Evolutionary conservation across 257 asterid genomes (phyloP), one percentile per base, ranked within the genome.

Genomic region (Solanum sejunctum): DNA sequence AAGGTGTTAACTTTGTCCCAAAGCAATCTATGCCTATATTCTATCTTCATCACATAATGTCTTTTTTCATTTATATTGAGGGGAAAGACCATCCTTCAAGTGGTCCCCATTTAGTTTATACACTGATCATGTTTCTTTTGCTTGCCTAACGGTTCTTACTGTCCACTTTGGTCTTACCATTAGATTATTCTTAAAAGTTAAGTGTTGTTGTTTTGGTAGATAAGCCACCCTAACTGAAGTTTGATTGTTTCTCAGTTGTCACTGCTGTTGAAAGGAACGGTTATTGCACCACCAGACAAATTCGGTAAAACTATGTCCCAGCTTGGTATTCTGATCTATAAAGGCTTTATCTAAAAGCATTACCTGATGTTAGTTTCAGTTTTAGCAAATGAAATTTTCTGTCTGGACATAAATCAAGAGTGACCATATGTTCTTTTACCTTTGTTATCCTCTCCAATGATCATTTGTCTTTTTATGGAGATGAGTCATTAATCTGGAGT

Each of bases 261-360:
- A 80, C 95, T 96, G 89, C 92, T 94, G 89, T 88, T 96, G 94
- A 96, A 96, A 88, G 99, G 99, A 88, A 88, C 98, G 1, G 99
- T 96, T 85, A 90, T 96, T 86, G 99, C 99, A 58, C 99, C 99
- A 49, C 99, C 99, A 47, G 99, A 96, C 89, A 96, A 91, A 88
- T 96, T 94, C 88, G 99, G 99, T 96, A 94, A 88, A 32, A 58
- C 54, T 64, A 56, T 49, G 41, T 64, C 47, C 80, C 84, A 54
- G 58, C 55, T 85, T 82, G 16, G 57, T 87, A 78, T 79, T 57
- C 83, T 71, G 64, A 79, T 26, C 70, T 84, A 77, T 23, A 17
- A 28, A 83, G 66, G 45, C 79, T 83, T 21, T 26, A 52, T 78
- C 82, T 52, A 17, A 52, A 75, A 51, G 64, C 9, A 9, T 77